phyloP scores from a whole-genome alignment of 441 rosid species.

The Brassica hybrid region DNA sequence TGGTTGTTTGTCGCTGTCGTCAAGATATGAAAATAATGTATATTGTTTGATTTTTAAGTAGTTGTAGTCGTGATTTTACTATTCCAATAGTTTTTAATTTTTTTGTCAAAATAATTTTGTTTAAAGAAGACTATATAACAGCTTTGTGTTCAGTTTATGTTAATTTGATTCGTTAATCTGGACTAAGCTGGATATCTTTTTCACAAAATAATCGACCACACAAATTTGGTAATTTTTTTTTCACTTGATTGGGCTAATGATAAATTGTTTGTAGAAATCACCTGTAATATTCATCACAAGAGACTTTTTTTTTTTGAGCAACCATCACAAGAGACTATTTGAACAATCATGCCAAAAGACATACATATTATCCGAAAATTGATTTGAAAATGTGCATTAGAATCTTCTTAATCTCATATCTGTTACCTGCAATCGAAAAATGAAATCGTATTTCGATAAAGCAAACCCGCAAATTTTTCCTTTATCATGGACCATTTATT shows the following conservation, averaged over 20 bases:
- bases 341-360: neutral
- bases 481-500: conserved; percentile 4
- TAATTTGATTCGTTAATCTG: neutral
- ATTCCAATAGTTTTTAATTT: neutral
- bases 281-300: neutral
- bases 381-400: conserved; percentile 3
- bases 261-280: conserved; percentile 6
- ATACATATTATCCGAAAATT: neutral
- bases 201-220: neutral
- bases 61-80: neutral
- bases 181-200: neutral
- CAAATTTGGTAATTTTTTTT: neutral
- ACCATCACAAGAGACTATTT: neutral
- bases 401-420: no score
- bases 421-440: no score
- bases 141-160: conserved; percentile 7
- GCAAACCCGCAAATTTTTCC: neutral
- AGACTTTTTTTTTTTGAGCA: no score
- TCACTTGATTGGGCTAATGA: conserved; percentile 8
- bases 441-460: neutral
- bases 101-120: neutral
- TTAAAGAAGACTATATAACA: neutral
- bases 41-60: neutral
- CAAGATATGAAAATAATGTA: neutral
- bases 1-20: neutral